A percentile compares a stretch with the other conserved stretches of the same genome.
Conservation (phyloP, 306 rosid species). For the Pterocarpus santalinus region DNA sequence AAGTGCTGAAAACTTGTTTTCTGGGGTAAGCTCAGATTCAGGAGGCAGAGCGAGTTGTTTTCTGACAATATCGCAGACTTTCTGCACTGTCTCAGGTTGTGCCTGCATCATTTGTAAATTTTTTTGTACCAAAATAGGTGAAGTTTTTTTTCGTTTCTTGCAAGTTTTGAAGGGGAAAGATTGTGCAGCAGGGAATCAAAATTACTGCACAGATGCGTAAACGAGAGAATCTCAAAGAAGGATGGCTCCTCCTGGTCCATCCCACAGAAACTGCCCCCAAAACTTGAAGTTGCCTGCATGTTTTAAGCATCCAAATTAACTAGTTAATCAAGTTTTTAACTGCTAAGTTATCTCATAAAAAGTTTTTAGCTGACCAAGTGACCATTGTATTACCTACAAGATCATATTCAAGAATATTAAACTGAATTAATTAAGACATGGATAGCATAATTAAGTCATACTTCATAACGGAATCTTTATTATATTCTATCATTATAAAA, state of each 20-base stretch:
- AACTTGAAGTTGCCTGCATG: slow-evolving; percentile 54
- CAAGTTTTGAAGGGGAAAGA: not conserved
- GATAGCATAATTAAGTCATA: too few relatives aligned
- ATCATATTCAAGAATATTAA: too few relatives aligned
- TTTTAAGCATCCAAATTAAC: slow-evolving; percentile 19
- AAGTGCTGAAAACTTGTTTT: slow-evolving; percentile 57
- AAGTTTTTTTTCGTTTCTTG: not conserved
- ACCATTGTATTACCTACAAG: too few relatives aligned
- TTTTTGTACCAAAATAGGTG: not conserved
- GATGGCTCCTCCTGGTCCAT: slow-evolving; percentile 53
- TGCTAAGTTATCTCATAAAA: not conserved
- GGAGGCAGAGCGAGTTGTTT: slow-evolving; percentile 63
- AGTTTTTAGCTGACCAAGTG: not conserved
- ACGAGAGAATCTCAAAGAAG: slow-evolving; percentile 58
- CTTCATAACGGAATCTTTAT: too few relatives aligned
- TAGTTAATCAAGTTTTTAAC: not conserved
- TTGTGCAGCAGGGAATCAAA: not conserved
- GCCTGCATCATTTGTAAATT: slow-evolving; percentile 34
- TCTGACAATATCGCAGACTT: slow-evolving; percentile 62
- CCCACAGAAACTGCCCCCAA: slow-evolving; percentile 46
- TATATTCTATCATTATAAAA: too few relatives aligned
- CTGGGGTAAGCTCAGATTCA: slow-evolving; percentile 58
- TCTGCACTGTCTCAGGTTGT: slow-evolving; percentile 54
- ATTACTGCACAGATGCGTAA: slow-evolving; percentile 65
- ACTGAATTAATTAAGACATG: too few relatives aligned